Evolutionary conservation across 495 filamentous ascomycete species (phyloP).

Genomic region (Trichocladium antarcticum): DNA sequence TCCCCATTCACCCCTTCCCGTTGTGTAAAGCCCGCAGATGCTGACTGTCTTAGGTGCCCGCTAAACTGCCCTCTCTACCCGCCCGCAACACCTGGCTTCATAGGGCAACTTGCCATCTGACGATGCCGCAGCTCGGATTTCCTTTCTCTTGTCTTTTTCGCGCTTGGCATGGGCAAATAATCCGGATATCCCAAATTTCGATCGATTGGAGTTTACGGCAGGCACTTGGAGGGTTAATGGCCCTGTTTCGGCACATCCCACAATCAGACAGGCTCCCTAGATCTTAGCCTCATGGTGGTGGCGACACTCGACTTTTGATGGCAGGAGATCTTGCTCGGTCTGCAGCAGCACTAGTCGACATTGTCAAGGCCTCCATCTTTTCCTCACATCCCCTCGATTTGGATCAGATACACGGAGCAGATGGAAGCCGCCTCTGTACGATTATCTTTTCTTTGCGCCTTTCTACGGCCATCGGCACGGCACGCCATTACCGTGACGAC

Average conservation of each 20-base stretch:
- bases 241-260: slow-evolving; percentile 24
- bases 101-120: slow-evolving; percentile 6
- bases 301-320: slow-evolving; percentile 26
- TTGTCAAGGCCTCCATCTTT: slow-evolving; percentile 17
- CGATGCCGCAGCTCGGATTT: slow-evolving; percentile 19
- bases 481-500: slow-evolving; percentile 28
- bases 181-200: slow-evolving; percentile 32
- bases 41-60: slow-evolving; percentile 20
- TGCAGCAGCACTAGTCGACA: slow-evolving; percentile 29
- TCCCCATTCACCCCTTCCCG: not conserved
- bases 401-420: slow-evolving; percentile 26
- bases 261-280: slow-evolving; percentile 18
- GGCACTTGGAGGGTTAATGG: slow-evolving; percentile 26
- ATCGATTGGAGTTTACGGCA: slow-evolving; percentile 32
- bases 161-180: slow-evolving; percentile 27
- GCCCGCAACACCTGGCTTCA: not conserved
- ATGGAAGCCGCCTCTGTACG: slow-evolving; percentile 28
- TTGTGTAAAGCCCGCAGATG: not conserved
- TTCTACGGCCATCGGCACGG: slow-evolving; percentile 16
- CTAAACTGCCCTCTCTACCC: slow-evolving; percentile 2
- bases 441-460: slow-evolving; percentile 26
- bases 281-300: slow-evolving; percentile 23
- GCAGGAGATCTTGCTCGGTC: slow-evolving; percentile 22
- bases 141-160: slow-evolving; percentile 17
- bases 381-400: slow-evolving; percentile 13